phyloP scores from a whole-genome alignment of 805 yeast species.

The Huiozyma sinensis region DNA sequence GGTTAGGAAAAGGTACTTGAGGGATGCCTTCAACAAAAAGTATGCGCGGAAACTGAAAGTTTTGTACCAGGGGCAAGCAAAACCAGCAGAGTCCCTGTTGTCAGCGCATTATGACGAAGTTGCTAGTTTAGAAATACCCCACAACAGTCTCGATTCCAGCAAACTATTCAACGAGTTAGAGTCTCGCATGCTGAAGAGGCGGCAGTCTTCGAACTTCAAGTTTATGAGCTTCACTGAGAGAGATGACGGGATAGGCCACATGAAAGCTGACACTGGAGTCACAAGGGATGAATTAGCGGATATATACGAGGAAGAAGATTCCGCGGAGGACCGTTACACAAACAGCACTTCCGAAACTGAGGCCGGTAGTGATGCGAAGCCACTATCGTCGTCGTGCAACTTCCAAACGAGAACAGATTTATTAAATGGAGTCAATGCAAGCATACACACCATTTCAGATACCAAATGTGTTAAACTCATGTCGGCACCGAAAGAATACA shows the following conservation, averaged over 20 bases:
- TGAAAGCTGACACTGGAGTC: neutral
- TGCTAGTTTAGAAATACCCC: neutral
- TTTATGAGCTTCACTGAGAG: conserved; percentile 7
- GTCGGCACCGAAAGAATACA: neutral
- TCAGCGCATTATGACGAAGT: too few relatives aligned
- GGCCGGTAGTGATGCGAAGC: conserved; percentile 1
- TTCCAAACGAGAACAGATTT: conserved; percentile 2
- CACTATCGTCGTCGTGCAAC: neutral
- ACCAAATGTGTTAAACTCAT: neutral
- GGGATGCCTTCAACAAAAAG: conserved; percentile 24
- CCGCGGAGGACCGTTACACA: neutral
- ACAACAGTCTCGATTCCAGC: conserved; percentile 2
- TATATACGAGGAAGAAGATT: neutral
- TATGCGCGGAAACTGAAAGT: conserved; percentile 24
- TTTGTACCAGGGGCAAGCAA: conserved; percentile 22
- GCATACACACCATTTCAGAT: neutral
- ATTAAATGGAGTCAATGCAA: neutral
- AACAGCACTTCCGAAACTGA: conserved; percentile 3
- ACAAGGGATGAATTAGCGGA: neutral
- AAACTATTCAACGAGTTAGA: neutral
- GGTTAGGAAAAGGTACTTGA: conserved; percentile 22
- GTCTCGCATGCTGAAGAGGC: conserved; percentile 3
- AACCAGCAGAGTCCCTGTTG: conserved; percentile 3
- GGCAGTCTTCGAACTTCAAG: conserved; percentile 2
- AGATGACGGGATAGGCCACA: neutral